Evolutionary conservation across 2,329 filamentous ascomycete genomes (phyloP).

Genomic region (Talaromyces amestolkiae): DNA sequence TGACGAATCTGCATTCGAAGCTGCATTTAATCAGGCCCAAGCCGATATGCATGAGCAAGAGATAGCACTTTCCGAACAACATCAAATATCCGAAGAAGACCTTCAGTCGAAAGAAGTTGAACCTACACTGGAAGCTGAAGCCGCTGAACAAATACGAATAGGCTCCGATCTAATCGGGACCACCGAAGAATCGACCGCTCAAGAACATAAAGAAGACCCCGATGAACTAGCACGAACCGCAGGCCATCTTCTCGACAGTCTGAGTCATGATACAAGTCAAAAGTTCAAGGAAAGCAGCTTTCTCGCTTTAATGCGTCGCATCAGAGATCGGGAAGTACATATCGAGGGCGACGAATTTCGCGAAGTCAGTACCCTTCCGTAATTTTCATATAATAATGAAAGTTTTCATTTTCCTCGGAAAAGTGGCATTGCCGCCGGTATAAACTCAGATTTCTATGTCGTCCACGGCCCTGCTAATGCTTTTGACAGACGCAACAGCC

Average conservation of each 20-base stretch:
- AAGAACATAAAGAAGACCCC: conserved; percentile 48
- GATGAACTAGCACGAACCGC: conserved; percentile 72
- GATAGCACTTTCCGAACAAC: conserved; percentile 19
- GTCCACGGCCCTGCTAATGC: conserved; percentile 37
- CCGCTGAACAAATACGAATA: conserved; percentile 35
- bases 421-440: conserved; percentile 40
- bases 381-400: conserved; percentile 26
- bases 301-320: conserved; percentile 70
- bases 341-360: conserved; percentile 65
- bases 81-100: conserved; percentile 14
- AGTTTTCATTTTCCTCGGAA: conserved; percentile 24
- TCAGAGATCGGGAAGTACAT: conserved; percentile 68
- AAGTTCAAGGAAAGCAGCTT: conserved; percentile 81
- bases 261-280: conserved; percentile 64
- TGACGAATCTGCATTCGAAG: conserved; percentile 48
- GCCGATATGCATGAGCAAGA: conserved; percentile 37
- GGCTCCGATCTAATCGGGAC: conserved; percentile 45
- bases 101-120: conserved; percentile 5
- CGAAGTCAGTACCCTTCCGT: conserved; percentile 48
- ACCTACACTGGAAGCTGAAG: conserved; percentile 17
- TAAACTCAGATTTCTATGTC: conserved; percentile 30
- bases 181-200: conserved; percentile 32
- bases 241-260: conserved; percentile 65
- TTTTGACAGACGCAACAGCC: conserved; percentile 39
- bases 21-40: conserved; percentile 43